Evolutionary conservation across 768 basidiomycete genomes (phyloP), one percentile per base, ranked within the genome.

Genomic region (Trametes meyenii): DNA sequence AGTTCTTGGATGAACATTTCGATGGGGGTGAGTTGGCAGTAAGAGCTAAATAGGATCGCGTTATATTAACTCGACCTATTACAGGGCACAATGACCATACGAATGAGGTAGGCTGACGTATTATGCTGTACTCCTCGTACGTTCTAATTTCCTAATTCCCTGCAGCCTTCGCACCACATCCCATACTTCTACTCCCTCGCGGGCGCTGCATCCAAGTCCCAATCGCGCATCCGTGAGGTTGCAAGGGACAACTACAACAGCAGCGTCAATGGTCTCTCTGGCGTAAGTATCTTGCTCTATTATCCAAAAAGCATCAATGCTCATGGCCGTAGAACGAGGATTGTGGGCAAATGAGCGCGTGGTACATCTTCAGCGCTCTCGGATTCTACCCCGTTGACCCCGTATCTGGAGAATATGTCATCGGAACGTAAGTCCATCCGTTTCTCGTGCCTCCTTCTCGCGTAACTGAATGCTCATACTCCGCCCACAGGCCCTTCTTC

Each of bases 331-430:
- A 92, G 88, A 94, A 94, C 66, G 92, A 94, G 71, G 92, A 94
- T 69, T 93, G 91, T 64, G 91, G 92, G 1, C 92, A 94, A 71
- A 94, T 94, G 92, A 90, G 88, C 67, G 89, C 91, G 0, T 94
- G 92, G 92, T 93, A 87, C 66, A 80, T 93, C 14, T 93, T 92
- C 75, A 87, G 85, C 51, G 85, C 90, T 0, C 79, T 94, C 73
- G 91, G 92, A 1, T 90, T 94, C 72, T 94, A 94, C 66, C 90
- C 90, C 39, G 90, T 93, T 42, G 88, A 93, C 69, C 92, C 92
- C 0, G 88, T 88, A 0, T 89, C 87, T 0, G 85, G 83, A 2
- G 83, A 85, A 67, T 94, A 93, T 62, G 78, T 92, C 58, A 78
- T 94, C 48, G 92, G 91, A 64, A 85, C 85, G 89, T 88, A 69